Base-by-base conservation (phyloP, 129 eudicot genomes). In the Flaveria brownii region DNA sequence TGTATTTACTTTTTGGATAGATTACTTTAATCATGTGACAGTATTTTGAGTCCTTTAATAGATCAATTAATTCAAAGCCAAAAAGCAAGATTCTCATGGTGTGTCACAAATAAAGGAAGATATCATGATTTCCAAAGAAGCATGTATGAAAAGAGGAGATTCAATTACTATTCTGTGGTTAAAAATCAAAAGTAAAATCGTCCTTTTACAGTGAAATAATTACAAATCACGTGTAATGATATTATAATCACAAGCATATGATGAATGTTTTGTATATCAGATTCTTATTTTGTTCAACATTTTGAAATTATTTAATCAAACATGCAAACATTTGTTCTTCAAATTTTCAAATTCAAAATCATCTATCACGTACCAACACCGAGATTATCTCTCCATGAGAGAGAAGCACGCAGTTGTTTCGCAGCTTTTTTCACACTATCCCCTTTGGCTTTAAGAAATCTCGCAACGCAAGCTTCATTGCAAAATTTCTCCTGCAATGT, bases 401-500 rank as follows among this genome's bases (percentile, higher is more conserved):
- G 97, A 79, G 86, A 84, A 74, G 81, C 87, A 71, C 94, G 86
- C 6, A 95, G 89, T 49, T 91, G 97, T 84, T 89, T 95, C 3
- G 93, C 92, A 20, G 99, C 92, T 85, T 87, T 95, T 91, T 95
- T 95, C 77, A 84, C 95, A 82, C 73, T 89, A 0, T 95, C 96
- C 0, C 99, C 97, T 87, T 88, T 95, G 1, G 85, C 84, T 83
- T 86, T 95, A 85, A 91, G 76, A 79, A 86, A 95, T 70, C 99
- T 70, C 81, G 81, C 86, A 13, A 95, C 86, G 81, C 99, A 95
- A 23, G 89, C 97, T 70, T 77, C 85, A 55, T 87, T 91, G 77
- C 99, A 91, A 73, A 89, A 95, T 43, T 89, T 95, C 87, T 91
- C 99, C 99, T 95, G 85, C 77, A 70, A 49, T 68, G 16, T 1